Base-by-base conservation (phyloP, 2,329 filamentous ascomycete species). In the Allantophomopsis lycopodina region DNA sequence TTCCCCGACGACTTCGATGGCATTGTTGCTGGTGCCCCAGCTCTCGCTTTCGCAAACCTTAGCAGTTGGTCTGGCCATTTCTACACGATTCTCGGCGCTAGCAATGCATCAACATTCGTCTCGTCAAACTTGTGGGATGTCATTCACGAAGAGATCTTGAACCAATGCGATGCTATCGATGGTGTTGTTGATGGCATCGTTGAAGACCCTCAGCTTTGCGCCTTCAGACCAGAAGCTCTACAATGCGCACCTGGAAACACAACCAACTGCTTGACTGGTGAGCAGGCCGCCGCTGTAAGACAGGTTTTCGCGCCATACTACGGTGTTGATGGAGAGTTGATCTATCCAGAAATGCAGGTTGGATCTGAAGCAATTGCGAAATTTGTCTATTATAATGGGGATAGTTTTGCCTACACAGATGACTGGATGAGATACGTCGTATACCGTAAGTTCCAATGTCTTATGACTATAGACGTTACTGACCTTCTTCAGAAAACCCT, bases 401-500 rank as follows among this genome's bases (percentile, higher is more conserved):
- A 40, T 4, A 55, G 63, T 2, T 68, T 66, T 46, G 45, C 49
- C 2, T 66, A 65, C 44, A 61, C 61, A 4, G 49, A 50, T 7
- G 64, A 69, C 48, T 73, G 65, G 65, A 64, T 61, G 52, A 58
- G 56, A 36, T 68, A 67, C 46, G 67, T 54, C 13, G 54, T 71
- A 37, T 65, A 64, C 55, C 39, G 44, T 46, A 40, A 40, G 44
- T 36, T 16, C 13, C 11, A 32, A 23, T n/a, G n/a, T 7, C 5
- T 32, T 33, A 12, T 15, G 17, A 12, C 23, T 28, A 28, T 28
- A 23, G 18, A 28, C n/a, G 20, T 30, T 38, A 8, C 20, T 28
- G 11, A 28, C 23, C 23, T 28, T 8, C 23, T 28, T 12, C 10
- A 28, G 23, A 28, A 28, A 43, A 67, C 42, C 53, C 59, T 4